Evolutionary conservation across 2,329 filamentous ascomycete species (phyloP).

Genomic region (Phoma herbarum): DNA sequence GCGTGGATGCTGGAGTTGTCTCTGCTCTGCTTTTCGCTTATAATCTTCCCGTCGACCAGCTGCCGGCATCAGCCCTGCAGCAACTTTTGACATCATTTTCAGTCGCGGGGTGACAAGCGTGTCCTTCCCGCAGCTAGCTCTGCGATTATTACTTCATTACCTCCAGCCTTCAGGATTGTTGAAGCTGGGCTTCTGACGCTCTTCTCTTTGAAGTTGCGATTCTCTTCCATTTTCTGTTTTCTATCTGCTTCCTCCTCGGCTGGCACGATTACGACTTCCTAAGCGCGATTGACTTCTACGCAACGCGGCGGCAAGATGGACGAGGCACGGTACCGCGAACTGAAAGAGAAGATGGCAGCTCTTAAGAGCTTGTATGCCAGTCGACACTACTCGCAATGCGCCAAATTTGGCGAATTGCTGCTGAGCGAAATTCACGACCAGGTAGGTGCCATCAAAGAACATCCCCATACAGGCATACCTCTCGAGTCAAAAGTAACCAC

Average conservation of each 20-base stretch:
- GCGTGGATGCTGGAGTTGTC: slow-evolving; percentile 18
- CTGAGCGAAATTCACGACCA: slow-evolving; percentile 31
- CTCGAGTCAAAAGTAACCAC: too few species aligned
- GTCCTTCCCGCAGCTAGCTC: slow-evolving; percentile 11
- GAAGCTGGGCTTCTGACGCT: slow-evolving; percentile 7
- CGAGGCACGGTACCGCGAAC: slow-evolving; percentile 26
- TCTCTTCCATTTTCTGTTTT: neutral
- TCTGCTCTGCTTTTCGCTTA: slow-evolving; percentile 6
- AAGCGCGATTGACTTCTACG: neutral
- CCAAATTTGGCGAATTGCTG: slow-evolving; percentile 38
- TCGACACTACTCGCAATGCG: slow-evolving; percentile 50
- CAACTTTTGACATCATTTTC: slow-evolving; percentile 18
- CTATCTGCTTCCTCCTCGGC: neutral
- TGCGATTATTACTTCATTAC: slow-evolving; percentile 17
- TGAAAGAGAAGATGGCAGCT: slow-evolving; percentile 38
- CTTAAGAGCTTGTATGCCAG: slow-evolving; percentile 46
- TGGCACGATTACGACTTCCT: neutral
- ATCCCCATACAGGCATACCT: neutral
- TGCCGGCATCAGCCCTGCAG: neutral
- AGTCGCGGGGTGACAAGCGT: slow-evolving; percentile 17
- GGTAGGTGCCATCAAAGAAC: slow-evolving; percentile 24
- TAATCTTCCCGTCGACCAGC: slow-evolving; percentile 8
- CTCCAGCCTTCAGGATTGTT: slow-evolving; percentile 15
- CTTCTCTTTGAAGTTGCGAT: neutral
- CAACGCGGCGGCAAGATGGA: slow-evolving; percentile 3